phyloP scores from a whole-genome alignment of 2,329 filamentous ascomycete species.

The Cadophora gregata region DNA sequence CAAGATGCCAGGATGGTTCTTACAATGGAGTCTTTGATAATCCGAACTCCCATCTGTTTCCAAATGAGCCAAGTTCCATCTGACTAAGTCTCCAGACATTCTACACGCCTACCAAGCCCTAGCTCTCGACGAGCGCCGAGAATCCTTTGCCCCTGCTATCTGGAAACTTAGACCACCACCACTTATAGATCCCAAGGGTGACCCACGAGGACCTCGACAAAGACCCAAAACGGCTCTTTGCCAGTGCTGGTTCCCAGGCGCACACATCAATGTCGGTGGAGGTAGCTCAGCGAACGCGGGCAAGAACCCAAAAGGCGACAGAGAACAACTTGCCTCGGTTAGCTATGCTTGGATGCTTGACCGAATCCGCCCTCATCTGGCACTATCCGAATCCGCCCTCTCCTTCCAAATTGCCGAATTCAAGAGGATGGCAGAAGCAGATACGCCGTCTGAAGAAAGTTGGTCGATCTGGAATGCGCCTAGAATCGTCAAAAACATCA shows the following conservation, averaged over 20 bases:
- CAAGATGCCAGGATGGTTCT: no score
- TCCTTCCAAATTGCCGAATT: constrained; percentile 42
- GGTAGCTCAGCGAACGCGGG: constrained; percentile 16
- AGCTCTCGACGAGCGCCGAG: constrained; percentile 53
- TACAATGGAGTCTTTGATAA: no score
- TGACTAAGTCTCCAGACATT: constrained; percentile 41
- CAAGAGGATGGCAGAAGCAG: constrained; percentile 18
- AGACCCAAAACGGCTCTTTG: constrained; percentile 23
- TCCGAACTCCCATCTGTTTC: no score
- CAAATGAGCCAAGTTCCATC: constrained; percentile 24
- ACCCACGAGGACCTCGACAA: constrained; percentile 29
- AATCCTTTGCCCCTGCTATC: constrained; percentile 47
- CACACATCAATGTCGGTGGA: constrained; percentile 34
- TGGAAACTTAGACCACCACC: constrained; percentile 38
- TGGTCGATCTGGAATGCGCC: constrained; percentile 16
- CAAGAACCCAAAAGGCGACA: constrained; percentile 28
- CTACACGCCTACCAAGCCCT: constrained; percentile 56
- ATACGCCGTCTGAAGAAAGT: background rate
- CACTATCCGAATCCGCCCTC: constrained; percentile 43
- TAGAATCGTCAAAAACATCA: background rate
- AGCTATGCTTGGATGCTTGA: constrained; percentile 35
- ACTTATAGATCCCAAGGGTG: constrained; percentile 10
- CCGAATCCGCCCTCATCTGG: constrained; percentile 48
- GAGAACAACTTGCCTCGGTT: constrained; percentile 45
- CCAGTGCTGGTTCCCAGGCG: constrained; percentile 38